Base-by-base conservation (phyloP, 768 basidiomycete genomes). In the Chalciporus sphaerocephalus region DNA sequence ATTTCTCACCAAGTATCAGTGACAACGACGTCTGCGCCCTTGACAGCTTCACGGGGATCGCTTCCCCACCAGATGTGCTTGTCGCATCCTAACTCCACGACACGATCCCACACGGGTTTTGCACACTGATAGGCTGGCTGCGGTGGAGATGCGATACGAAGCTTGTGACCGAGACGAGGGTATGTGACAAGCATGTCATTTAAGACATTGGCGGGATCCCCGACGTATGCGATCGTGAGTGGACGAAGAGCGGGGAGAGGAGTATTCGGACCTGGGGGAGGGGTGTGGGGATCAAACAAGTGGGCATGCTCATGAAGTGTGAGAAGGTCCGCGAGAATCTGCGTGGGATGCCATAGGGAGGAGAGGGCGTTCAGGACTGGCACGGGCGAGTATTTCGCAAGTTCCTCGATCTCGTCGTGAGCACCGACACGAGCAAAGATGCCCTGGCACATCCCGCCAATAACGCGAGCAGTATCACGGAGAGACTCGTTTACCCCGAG, bases 121-220 rank as follows among this genome's bases (percentile, higher is more conserved):
- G 88, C 87, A 16, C 84, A 81, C 25, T 82, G 79, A 58, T 92
- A 92, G 21, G 56, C 60, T 13, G 57, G 57, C 35, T 80, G 67
- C 7, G 72, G 68, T 2, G 96, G 96, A 32, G 81, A 83, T 30
- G 93, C 96, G 25, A 99, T 74, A 43, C 87, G 84, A 23, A 98
- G 64, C 37, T 81, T 72, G 68, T 94, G 92, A 0, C 96, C 96
- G 2, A 98, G 69, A 35, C 95, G 83, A 25, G 94, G 95, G 61
- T 86, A 89, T 6, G 92, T 83, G 54, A 98, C 95, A 23, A 98
- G 83, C 89, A 98, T 93, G 65, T 97, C 96, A 64, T 98, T 90
- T 46, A 96, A 72, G 39, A 99, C 91, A 60, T 98, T 99, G 38
- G 92, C 87, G 18, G 85, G 85, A 69, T 98, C 95, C 7, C 95